Evolutionary conservation across 129 eudicot species (phyloP).

Genomic region (Erigeron canadensis): DNA sequence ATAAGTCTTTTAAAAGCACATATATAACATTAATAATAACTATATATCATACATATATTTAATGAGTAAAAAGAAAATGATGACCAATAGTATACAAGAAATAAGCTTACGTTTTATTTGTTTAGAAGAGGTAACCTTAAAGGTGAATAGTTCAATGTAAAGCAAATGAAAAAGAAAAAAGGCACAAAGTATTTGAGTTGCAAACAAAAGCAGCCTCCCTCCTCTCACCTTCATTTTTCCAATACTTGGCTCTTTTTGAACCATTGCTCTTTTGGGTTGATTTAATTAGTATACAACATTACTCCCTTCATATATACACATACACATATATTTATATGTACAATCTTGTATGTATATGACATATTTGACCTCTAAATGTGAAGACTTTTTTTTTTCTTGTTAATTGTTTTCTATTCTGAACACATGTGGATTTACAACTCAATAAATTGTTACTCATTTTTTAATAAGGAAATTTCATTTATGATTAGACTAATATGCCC

Average conservation of each 20-base stretch:
- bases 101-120: conserved; percentile 33
- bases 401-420: neutral
- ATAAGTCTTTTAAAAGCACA: neutral
- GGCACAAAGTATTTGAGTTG: conserved; percentile 37
- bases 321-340: neutral
- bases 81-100: neutral
- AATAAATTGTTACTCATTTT: neutral
- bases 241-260: conserved; percentile 19
- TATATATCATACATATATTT: neutral
- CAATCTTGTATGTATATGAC: neutral
- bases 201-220: conserved; percentile 21
- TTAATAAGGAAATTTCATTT: neutral
- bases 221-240: conserved; percentile 35
- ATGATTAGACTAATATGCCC: conserved; percentile 14
- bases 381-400: conserved; percentile 19
- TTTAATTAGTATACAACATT: neutral
- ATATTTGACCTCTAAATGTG: conserved; percentile 16
- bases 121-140: conserved; percentile 24
- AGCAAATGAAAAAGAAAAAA: conserved; percentile 31
- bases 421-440: conserved; percentile 38
- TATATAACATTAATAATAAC: neutral
- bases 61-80: neutral
- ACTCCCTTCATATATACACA: conserved; percentile 18
- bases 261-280: conserved; percentile 10
- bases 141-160: conserved; percentile 17